phyloP scores from a whole-genome alignment of 1,284 basidiomycete genomes.

The Cryptococcus neoformans region DNA sequence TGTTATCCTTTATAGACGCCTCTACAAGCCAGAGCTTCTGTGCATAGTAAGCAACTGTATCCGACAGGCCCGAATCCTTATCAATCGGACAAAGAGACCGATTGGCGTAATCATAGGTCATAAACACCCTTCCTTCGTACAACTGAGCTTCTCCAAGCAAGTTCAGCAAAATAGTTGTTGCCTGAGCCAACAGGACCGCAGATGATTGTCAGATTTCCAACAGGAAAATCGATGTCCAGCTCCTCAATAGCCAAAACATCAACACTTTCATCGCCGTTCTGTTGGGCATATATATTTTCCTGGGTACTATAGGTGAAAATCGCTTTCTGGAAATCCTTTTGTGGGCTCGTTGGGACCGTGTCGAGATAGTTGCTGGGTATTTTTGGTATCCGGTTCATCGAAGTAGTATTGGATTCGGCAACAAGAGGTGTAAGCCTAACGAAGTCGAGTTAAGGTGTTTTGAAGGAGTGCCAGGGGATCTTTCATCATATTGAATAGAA shows the following conservation, averaged over 20 bases:
- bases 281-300: conserved; percentile 13
- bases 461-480: conserved; percentile 38
- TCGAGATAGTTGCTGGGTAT: conserved; percentile 53
- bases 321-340: conserved; percentile 55
- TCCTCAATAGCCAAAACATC: conserved; percentile 51
- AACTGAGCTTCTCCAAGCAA: conserved; percentile 54
- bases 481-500: conserved; percentile 55
- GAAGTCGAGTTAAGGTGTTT: conserved; percentile 50
- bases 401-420: conserved; percentile 52
- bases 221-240: conserved; percentile 52
- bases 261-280: conserved; percentile 15
- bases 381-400: conserved; percentile 56
- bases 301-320: conserved; percentile 40
- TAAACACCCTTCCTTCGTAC: conserved; percentile 53
- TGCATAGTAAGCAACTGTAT: conserved; percentile 56
- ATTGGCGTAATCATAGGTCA: conserved; percentile 52
- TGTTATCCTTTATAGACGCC: conserved; percentile 56
- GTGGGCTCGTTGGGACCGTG: conserved; percentile 44
- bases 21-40: conserved; percentile 57
- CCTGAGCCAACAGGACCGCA: conserved; percentile 54
- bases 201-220: conserved; percentile 46
- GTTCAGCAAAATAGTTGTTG: conserved; percentile 67
- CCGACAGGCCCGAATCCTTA: conserved; percentile 49
- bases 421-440: conserved; percentile 51
- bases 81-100: conserved; percentile 50